Percentiles rank a stretch among this genome's conserved stretches.
phyloP scores from a whole-genome alignment of 2,329 filamentous ascomycete species.

The Corynespora cassiicola region DNA sequence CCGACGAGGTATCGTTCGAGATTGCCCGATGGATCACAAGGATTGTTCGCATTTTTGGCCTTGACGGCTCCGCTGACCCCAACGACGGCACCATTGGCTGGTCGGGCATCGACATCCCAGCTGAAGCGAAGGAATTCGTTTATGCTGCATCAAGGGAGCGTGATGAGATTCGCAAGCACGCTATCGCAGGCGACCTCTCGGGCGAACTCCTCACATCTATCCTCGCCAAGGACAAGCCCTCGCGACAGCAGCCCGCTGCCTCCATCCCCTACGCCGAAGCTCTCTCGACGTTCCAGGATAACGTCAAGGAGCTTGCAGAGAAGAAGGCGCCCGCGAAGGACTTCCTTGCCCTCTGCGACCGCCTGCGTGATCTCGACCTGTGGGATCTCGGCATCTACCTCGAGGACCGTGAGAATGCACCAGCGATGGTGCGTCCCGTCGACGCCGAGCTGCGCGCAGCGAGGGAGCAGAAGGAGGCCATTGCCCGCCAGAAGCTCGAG shows the following conservation, averaged over 20 bases:
- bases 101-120: conserved; percentile 69
- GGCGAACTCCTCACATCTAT: conserved; percentile 44
- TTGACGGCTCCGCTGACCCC: conserved; percentile 65
- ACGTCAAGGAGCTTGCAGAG: conserved; percentile 62
- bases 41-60: conserved; percentile 83
- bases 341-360: conserved; percentile 74
- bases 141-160: conserved; percentile 64
- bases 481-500: conserved; percentile 50
- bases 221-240: conserved; percentile 40
- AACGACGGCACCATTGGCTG: conserved; percentile 63
- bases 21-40: conserved; percentile 81
- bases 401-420: conserved; percentile 75
- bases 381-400: conserved; percentile 86
- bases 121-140: conserved; percentile 65
- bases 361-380: conserved; percentile 78
- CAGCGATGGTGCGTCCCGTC: conserved; percentile 77
- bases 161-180: conserved; percentile 63
- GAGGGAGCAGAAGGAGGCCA: conserved; percentile 61
- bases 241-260: conserved; percentile 34
- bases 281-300: conserved; percentile 63
- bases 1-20: conserved; percentile 55
- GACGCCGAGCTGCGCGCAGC: conserved; percentile 62
- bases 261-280: conserved; percentile 56
- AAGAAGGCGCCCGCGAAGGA: conserved; percentile 67
- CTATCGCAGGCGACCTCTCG: conserved; percentile 53